Evolutionary conservation across 805 yeast genomes (phyloP), one percentile per base, ranked within the genome.

Genomic region (Candida silvatica): DNA sequence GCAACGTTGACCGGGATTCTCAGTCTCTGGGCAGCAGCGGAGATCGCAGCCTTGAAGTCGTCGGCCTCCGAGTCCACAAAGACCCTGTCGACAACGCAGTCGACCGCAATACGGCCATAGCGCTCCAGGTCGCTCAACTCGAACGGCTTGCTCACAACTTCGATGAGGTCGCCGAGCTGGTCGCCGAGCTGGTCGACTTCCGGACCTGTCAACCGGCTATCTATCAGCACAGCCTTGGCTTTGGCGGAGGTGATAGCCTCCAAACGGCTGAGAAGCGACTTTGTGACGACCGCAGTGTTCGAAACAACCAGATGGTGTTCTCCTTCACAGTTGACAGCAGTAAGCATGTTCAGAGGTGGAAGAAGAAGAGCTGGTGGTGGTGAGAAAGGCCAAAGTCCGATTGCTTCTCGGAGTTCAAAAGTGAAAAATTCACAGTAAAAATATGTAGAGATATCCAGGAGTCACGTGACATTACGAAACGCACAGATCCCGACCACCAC

Each of bases 1-100:
- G 81, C 69, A 1, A 83, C 80, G 51, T 86, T 87, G 31, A 90
- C 66, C 0, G 97, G 97, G 4, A 88, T 82, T 49, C 97, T 67
- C 34, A 73, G 59, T 35, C 66, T 57, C 30, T 56, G 56, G 58
- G 96, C 85, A 26, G 50, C 61, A 1, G 60, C 46, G 41, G 56
- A 76, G 9, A 85, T 67, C 2, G 48, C 9, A 19, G n/a, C 6
- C 29, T 22, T 3, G 43, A 26, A 12, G 32, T 34, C 12, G 24
- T 22, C 24, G 11, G 49, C 37, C 1, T 67, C 58, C 3, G 74
- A 49, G 12, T 74, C 66, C 2, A 86, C 79, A 56, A 82, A 87
- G 2, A 84, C 88, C 38, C 75, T 63, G 53, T 88, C 97, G 4
- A 85, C 85, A 3, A 84, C 63, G 20, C 58, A 51, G 31, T 71